Evolutionary conservation across 2,329 filamentous ascomycete genomes (phyloP).

Genomic region (Alternaria solani): DNA sequence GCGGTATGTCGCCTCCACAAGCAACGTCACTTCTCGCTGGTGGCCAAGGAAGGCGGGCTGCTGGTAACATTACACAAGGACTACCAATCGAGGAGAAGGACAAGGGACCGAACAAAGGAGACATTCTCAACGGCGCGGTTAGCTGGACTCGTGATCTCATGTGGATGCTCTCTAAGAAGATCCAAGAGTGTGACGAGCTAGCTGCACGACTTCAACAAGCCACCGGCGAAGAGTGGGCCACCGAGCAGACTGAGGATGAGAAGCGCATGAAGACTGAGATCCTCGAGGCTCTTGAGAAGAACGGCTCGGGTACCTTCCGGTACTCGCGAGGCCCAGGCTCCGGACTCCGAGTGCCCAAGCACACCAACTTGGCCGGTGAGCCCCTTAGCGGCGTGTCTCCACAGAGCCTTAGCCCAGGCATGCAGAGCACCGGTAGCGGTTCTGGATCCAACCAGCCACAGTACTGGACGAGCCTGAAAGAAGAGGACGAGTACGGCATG

Average conservation of each 20-base stretch:
- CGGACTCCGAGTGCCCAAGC: conserved; percentile 88
- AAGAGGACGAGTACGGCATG: conserved; percentile 92
- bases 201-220: conserved; percentile 68
- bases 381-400: conserved; percentile 67
- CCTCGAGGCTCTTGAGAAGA: conserved; percentile 83
- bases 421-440: conserved; percentile 73
- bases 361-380: conserved; percentile 90
- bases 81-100: conserved; percentile 96
- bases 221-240: conserved; percentile 45
- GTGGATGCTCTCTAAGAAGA: conserved; percentile 92
- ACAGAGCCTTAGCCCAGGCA: conserved; percentile 63
- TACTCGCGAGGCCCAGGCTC: conserved; percentile 86
- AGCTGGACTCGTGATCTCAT: conserved; percentile 97
- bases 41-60: conserved; percentile 80
- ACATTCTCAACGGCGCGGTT: conserved; percentile 95
- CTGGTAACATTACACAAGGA: conserved; percentile 87
- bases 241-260: conserved; percentile 80
- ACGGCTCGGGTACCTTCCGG: conserved; percentile 75
- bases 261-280: conserved; percentile 95
- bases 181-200: conserved; percentile 88
- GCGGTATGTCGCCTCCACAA: conserved; percentile 72
- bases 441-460: conserved; percentile 58
- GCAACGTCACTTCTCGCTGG: conserved; percentile 90
- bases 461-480: conserved; percentile 78
- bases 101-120: conserved; percentile 98